Evolutionary conservation across 768 basidiomycete genomes (phyloP).

Genomic region (Pleurotus eryngii): DNA sequence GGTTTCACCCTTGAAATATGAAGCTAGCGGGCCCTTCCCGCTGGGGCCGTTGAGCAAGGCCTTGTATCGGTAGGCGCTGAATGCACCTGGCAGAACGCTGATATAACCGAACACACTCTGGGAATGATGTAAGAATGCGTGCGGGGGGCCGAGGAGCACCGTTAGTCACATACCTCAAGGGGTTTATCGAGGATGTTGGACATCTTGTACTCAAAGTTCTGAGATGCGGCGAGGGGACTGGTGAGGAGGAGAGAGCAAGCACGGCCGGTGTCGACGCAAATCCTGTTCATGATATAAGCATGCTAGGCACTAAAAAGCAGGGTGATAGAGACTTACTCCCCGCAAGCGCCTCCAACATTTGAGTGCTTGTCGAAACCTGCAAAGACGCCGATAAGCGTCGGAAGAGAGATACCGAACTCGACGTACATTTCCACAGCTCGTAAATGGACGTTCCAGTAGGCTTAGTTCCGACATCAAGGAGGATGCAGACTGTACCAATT

Average conservation of each 20-base stretch:
- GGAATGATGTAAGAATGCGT: not conserved
- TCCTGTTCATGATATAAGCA: slow-evolving; percentile 35
- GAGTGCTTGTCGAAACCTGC: slow-evolving; percentile 74
- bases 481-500: slow-evolving; percentile 63
- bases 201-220: slow-evolving; percentile 99
- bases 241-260: slow-evolving; percentile 68
- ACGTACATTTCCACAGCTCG: slow-evolving; percentile 88
- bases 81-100: slow-evolving; percentile 87
- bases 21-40: slow-evolving; percentile 86
- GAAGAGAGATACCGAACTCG: slow-evolving; percentile 5
- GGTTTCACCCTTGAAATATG: slow-evolving; percentile 91
- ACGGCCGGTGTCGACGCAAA: slow-evolving; percentile 78
- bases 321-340: slow-evolving; percentile 56
- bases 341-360: slow-evolving; percentile 92
- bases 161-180: slow-evolving; percentile 60
- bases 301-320: not conserved
- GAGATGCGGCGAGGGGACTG: slow-evolving; percentile 85
- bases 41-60: slow-evolving; percentile 84
- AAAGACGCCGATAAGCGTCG: slow-evolving; percentile 15
- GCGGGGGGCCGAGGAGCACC: not conserved
- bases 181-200: slow-evolving; percentile 96
- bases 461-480: slow-evolving; percentile 95
- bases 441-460: slow-evolving; percentile 94
- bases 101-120: slow-evolving; percentile 85
- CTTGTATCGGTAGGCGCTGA: slow-evolving; percentile 88